Conservation (phyloP, 2,329 filamentous ascomycete genomes). For the Botryotinia convoluta region DNA sequence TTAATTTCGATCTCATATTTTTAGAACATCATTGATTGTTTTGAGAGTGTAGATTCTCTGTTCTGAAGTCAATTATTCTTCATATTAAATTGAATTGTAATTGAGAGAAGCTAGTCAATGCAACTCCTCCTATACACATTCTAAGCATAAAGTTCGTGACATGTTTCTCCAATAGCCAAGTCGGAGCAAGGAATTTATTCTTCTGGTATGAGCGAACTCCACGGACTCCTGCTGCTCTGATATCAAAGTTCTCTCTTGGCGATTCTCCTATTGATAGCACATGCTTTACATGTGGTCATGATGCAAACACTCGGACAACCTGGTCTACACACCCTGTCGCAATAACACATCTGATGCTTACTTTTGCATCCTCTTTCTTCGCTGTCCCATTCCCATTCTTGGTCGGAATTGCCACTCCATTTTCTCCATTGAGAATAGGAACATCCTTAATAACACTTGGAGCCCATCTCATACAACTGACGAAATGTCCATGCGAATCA, state of each 20-base stretch:
- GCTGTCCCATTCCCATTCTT: conserved; percentile 46
- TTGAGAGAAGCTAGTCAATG: conserved; percentile 7
- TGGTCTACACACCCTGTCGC: conserved; percentile 84
- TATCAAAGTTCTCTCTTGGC: not conserved
- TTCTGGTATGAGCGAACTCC: conserved; percentile 17
- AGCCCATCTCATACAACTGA: conserved; percentile 85
- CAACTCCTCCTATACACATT: not conserved
- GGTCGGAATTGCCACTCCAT: conserved; percentile 41
- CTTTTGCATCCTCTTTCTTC: conserved; percentile 47
- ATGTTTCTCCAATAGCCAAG: conserved; percentile 17
- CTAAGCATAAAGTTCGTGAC: conserved; percentile 16
- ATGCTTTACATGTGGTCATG: conserved; percentile 29
- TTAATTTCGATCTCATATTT: not conserved
- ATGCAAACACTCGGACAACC: conserved; percentile 75
- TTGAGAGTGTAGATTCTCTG: not conserved
- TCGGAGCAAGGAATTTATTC: conserved; percentile 15
- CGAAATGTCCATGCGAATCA: conserved; percentile 79
- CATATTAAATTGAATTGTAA: conserved; percentile 17
- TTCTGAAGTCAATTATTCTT: conserved; percentile 8
- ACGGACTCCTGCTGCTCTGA: conserved; percentile 6
- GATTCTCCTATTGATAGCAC: conserved; percentile 16
- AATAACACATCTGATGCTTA: conserved; percentile 77
- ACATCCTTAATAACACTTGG: conserved; percentile 67
- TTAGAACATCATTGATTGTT: not conserved
- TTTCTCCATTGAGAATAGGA: conserved; percentile 44